A percentile compares a stretch with the other conserved stretches of the same genome.
Evolutionary conservation across 305 asterid species (phyloP).

Genomic region (Galium porrigens): DNA sequence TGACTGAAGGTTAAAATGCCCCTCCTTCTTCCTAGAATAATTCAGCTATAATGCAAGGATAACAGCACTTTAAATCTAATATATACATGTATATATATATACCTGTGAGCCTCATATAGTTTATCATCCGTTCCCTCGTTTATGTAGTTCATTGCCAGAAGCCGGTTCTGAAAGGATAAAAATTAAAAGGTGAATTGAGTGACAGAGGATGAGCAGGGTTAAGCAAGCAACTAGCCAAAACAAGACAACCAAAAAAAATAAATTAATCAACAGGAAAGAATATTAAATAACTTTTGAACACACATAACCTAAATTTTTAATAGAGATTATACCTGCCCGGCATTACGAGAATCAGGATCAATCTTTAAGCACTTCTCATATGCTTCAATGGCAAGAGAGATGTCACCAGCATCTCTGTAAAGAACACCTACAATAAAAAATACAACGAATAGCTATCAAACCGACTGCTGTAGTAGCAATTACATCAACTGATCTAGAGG

Average conservation of each 20-base stretch:
- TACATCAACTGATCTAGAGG: not conserved
- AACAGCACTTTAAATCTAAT: not conserved
- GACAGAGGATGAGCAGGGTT: not conserved
- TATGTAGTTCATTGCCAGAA: conserved; percentile 97
- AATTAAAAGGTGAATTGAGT: conserved; percentile 1
- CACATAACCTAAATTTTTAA: conserved; percentile 5
- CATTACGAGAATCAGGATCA: conserved; percentile 97
- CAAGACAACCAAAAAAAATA: not conserved
- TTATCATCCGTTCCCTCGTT: conserved; percentile 77
- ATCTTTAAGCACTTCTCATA: conserved; percentile 96
- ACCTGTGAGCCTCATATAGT: conserved; percentile 85
- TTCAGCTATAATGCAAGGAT: not conserved
- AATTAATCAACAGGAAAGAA: not conserved
- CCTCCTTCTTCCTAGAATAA: not conserved
- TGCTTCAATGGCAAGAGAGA: conserved; percentile 92
- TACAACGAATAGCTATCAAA: not conserved
- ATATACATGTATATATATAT: not conserved
- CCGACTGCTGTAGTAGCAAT: not conserved
- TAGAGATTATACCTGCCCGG: conserved; percentile 66
- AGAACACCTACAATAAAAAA: conserved; percentile 55
- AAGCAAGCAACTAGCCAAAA: not conserved
- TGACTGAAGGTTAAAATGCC: not conserved
- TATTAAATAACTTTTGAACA: not conserved
- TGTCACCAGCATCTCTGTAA: conserved; percentile 95
- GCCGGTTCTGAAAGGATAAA: conserved; percentile 59